A percentile compares a stretch with the other conserved stretches of the same genome.
phyloP scores from a whole-genome alignment of 2,329 filamentous ascomycete species.

The Verticillium klebahnii region DNA sequence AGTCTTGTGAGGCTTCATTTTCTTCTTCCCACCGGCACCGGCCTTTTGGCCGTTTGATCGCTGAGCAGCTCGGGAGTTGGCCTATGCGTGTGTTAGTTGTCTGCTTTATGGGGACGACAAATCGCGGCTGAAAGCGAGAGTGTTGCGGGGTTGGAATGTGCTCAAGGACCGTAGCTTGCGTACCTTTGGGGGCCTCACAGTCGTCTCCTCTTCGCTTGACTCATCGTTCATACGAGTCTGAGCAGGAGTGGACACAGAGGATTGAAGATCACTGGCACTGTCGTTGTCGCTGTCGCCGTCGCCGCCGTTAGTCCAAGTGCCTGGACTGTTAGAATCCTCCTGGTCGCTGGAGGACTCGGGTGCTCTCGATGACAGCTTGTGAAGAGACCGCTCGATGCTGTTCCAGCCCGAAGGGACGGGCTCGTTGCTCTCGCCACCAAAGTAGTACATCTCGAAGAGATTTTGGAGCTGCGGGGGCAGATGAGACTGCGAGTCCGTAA shows the following conservation, averaged over 20 bases:
- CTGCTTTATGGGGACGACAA: not conserved
- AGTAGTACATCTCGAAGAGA: conserved; percentile 74
- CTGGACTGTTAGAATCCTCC: conserved; percentile 42
- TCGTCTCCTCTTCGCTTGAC: conserved; percentile 50
- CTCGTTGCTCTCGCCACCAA: conserved; percentile 39
- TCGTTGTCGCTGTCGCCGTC: conserved; percentile 49
- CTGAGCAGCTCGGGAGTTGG: not conserved
- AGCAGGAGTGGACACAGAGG: conserved; percentile 15
- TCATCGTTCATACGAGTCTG: conserved; percentile 56
- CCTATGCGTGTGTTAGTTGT: not conserved
- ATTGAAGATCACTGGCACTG: conserved; percentile 30
- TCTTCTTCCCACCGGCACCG: conserved; percentile 37
- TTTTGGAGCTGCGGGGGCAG: conserved; percentile 62
- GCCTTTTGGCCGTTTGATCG: conserved; percentile 1
- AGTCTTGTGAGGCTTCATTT: conserved; percentile 38
- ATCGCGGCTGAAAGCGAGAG: not conserved
- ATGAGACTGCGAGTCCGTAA: conserved; percentile 41
- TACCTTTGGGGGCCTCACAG: conserved; percentile 27
- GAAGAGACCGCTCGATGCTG: conserved; percentile 54
- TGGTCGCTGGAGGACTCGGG: conserved; percentile 32
- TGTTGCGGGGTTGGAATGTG: not conserved
- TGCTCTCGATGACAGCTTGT: conserved; percentile 35
- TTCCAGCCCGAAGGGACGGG: conserved; percentile 68
- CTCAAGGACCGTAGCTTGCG: conserved; percentile 1
- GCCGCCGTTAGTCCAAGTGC: conserved; percentile 38